A percentile compares a stretch with the other conserved stretches of the same genome.
phyloP scores from a whole-genome alignment of 2,329 filamentous ascomycete species.

The Coleophoma cylindrospora region DNA sequence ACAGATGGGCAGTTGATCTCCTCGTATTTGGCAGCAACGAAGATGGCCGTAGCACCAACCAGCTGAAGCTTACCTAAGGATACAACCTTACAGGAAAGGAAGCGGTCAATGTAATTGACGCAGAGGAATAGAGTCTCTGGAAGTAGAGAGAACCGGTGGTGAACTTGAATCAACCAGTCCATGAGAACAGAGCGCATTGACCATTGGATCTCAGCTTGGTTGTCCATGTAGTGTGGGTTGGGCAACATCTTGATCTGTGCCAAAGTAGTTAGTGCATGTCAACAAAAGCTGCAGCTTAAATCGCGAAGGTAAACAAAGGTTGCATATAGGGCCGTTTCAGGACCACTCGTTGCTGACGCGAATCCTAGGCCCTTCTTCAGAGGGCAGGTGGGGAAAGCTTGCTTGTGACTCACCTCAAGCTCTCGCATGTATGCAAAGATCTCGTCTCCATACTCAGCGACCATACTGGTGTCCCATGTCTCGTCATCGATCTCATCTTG shows the following conservation, averaged over 20 bases:
- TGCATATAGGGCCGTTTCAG: slow-evolving; percentile 4
- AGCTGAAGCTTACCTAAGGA: slow-evolving; percentile 93
- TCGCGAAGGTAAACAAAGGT: slow-evolving; percentile 12
- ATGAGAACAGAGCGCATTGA: slow-evolving; percentile 96
- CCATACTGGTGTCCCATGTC: slow-evolving; percentile 92
- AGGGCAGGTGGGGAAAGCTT: slow-evolving; percentile 3
- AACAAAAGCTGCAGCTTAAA: slow-evolving; percentile 1
- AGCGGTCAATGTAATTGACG: slow-evolving; percentile 96
- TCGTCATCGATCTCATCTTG: slow-evolving; percentile 82
- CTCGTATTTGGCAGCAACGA: slow-evolving; percentile 96
- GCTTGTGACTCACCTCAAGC: slow-evolving; percentile 64
- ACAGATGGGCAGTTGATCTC: slow-evolving; percentile 98
- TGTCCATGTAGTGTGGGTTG: slow-evolving; percentile 92
- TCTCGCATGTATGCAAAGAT: slow-evolving; percentile 90
- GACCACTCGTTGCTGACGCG: background rate
- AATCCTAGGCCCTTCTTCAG: background rate
- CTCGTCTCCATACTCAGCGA: slow-evolving; percentile 92
- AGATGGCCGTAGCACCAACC: slow-evolving; percentile 91
- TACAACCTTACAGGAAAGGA: slow-evolving; percentile 90
- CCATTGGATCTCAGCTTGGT: slow-evolving; percentile 97
- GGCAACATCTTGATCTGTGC: slow-evolving; percentile 72
- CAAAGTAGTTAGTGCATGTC: slow-evolving; percentile 3
- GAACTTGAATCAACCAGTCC: slow-evolving; percentile 97
- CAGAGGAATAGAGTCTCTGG: slow-evolving; percentile 93
- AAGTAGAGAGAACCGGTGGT: slow-evolving; percentile 82